These are phyloP conservation scores for Saxophila tyrrhenica DNA, from an alignment of 495 filamentous ascomycete species.

Conservation along the genomic window DNA sequence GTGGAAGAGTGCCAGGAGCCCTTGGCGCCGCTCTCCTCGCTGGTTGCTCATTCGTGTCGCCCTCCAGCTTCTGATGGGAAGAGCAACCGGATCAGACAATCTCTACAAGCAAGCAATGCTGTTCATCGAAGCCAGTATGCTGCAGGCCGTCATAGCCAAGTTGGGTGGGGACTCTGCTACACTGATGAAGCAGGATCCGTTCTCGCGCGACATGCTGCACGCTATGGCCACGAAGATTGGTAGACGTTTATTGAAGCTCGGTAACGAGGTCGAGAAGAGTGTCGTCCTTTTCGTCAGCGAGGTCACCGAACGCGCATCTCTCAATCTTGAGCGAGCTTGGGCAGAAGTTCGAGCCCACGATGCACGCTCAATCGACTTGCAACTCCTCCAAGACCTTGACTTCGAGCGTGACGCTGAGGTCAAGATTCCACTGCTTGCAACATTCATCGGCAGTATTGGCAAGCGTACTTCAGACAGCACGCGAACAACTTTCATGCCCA, in stretches of 20 bases:
- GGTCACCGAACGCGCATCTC: not conserved
- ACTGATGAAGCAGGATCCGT: conserved; percentile 9
- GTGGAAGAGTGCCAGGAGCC: conserved; percentile 32
- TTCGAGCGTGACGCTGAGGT: not conserved
- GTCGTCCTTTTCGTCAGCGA: not conserved
- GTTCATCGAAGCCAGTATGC: conserved; percentile 36
- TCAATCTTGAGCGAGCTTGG: not conserved
- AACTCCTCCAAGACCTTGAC: not conserved
- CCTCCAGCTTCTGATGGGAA: conserved; percentile 32
- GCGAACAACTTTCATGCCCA: not conserved
- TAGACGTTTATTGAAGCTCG: conserved; percentile 39
- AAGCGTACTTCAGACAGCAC: not conserved
- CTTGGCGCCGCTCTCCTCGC: conserved; percentile 46
- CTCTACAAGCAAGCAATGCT: conserved; percentile 49
- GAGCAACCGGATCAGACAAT: not conserved
- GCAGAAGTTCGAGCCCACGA: not conserved
- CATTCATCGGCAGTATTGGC: not conserved
- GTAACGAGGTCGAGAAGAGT: not conserved
- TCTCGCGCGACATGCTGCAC: conserved; percentile 26
- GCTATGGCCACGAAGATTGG: conserved; percentile 41
- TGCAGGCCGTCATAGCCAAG: conserved; percentile 23
- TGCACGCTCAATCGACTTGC: not conserved
- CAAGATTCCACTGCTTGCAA: not conserved
- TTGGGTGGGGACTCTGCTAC: not conserved
- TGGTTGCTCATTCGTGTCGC: conserved; percentile 51